These are phyloP conservation scores for Polyplosphaeria fusca DNA, from an alignment of 495 filamentous ascomycete species.

Conservation along the genomic window DNA sequence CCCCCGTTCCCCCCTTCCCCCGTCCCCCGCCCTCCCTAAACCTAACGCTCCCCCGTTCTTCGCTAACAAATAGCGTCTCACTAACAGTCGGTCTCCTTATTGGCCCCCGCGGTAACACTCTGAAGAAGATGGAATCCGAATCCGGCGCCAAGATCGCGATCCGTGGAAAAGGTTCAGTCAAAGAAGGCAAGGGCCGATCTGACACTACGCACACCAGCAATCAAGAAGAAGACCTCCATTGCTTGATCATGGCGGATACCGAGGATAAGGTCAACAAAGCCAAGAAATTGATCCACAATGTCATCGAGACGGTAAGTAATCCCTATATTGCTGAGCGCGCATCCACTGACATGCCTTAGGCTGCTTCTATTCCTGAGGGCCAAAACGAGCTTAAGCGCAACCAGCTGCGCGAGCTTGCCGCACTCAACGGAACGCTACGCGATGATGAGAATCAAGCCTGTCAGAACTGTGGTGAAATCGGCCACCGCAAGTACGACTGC, in stretches of 20 bases:
- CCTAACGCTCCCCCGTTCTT: no score
- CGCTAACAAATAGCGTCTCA: conserved; percentile 90
- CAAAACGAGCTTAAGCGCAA: conserved; percentile 98
- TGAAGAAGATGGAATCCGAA: conserved; percentile 99
- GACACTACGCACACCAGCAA: conserved; percentile 98
- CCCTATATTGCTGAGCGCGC: not conserved
- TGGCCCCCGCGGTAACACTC: conserved; percentile 97
- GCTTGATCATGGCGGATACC: conserved; percentile 97
- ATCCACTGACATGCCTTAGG: conserved; percentile 50
- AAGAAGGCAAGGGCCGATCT: conserved; percentile 98
- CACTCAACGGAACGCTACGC: conserved; percentile 95
- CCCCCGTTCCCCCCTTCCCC: conserved; percentile 41
- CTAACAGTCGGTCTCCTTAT: conserved; percentile 99
- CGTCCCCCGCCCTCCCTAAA: conserved; percentile 23
- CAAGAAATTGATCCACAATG: conserved; percentile 93
- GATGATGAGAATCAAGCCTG: conserved; percentile 99
- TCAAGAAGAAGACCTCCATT: conserved; percentile 98
- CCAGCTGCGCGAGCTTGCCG: conserved; percentile 93
- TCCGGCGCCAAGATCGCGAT: conserved; percentile 98
- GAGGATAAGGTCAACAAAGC: conserved; percentile 98
- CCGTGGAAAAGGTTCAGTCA: conserved; percentile 97
- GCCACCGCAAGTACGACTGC: conserved; percentile 98
- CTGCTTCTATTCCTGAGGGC: conserved; percentile 95
- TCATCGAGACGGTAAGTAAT: conserved; percentile 90
- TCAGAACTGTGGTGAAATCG: conserved; percentile 99